A percentile compares a stretch with the other conserved stretches of the same genome.
Evolutionary conservation across 345 rosid species (phyloP).

Genomic region (Clarkia xantiana): DNA sequence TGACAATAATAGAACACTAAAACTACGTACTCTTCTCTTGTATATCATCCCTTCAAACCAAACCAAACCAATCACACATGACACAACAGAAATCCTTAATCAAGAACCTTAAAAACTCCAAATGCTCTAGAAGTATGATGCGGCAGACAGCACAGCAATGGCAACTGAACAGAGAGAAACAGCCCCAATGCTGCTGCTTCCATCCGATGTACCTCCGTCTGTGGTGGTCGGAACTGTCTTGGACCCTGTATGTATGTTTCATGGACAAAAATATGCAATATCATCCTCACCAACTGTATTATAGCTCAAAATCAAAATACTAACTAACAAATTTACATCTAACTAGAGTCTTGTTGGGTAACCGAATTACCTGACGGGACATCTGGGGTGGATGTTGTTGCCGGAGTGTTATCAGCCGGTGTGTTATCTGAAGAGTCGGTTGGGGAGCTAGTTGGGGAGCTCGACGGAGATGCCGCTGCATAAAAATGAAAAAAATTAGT

Average conservation of each 20-base stretch:
- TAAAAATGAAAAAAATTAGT: too few relatives aligned
- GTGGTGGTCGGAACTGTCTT: slow-evolving; percentile 18
- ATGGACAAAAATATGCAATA: too few relatives aligned
- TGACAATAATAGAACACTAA: too few relatives aligned
- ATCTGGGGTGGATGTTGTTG: slow-evolving; percentile 12
- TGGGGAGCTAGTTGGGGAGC: slow-evolving; percentile 11
- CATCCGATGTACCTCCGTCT: slow-evolving; percentile 5
- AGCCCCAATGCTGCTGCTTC: not conserved
- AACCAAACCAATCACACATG: too few relatives aligned
- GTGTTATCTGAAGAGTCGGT: slow-evolving; percentile 12
- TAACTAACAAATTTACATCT: not conserved
- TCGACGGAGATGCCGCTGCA: slow-evolving; percentile 12
- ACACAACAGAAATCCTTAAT: too few relatives aligned
- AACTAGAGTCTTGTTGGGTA: not conserved
- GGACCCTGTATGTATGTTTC: slow-evolving; percentile 26
- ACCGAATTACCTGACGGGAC: slow-evolving; percentile 15
- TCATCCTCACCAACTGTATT: not conserved
- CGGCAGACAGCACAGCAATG: not conserved
- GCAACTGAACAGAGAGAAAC: not conserved
- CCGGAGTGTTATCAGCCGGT: slow-evolving; percentile 7
- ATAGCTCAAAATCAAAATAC: too few relatives aligned
- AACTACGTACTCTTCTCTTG: too few relatives aligned
- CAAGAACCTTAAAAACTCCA: not conserved
- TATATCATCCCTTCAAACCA: too few relatives aligned
- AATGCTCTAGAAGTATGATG: not conserved